Evolutionary conservation across 495 filamentous ascomycete genomes (phyloP).

Genomic region (Diplogelasinospora grovesii): DNA sequence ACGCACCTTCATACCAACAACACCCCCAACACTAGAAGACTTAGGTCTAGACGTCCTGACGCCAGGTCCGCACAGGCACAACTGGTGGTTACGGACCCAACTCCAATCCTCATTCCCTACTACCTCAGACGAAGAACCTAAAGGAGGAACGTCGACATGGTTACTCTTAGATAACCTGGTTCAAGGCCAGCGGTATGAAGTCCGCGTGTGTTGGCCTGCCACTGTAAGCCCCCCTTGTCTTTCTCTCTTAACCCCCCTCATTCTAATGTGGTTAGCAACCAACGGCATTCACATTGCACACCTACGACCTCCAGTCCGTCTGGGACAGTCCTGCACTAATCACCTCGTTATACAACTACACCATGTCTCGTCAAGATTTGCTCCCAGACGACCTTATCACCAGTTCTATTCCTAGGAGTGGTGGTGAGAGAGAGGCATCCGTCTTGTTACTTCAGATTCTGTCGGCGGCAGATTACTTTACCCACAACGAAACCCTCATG

Average conservation of each 20-base stretch:
- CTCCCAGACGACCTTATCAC: neutral
- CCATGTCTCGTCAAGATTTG: slow-evolving; percentile 40
- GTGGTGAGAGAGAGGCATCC: slow-evolving; percentile 36
- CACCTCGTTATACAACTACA: slow-evolving; percentile 57
- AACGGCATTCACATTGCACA: slow-evolving; percentile 66
- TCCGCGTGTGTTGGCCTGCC: slow-evolving; percentile 89
- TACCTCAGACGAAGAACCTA: slow-evolving; percentile 31
- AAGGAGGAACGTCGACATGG: slow-evolving; percentile 71
- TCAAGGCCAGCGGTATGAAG: slow-evolving; percentile 75
- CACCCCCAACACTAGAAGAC: slow-evolving; percentile 53
- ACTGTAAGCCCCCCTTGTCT: slow-evolving; percentile 54
- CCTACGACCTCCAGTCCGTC: slow-evolving; percentile 51
- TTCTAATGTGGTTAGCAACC: too few species aligned
- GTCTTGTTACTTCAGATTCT: slow-evolving; percentile 70
- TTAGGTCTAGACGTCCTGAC: slow-evolving; percentile 60
- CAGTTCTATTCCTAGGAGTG: neutral
- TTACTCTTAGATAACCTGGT: slow-evolving; percentile 70
- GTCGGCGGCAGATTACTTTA: slow-evolving; percentile 79
- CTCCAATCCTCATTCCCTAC: slow-evolving; percentile 63
- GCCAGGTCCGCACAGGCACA: slow-evolving; percentile 36
- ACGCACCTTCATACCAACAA: slow-evolving; percentile 42
- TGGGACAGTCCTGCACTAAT: slow-evolving; percentile 56
- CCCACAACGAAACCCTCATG: slow-evolving; percentile 69
- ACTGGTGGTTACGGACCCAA: slow-evolving; percentile 49
- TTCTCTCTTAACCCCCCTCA: slow-evolving; percentile 1